Base-by-base conservation (phyloP, 148 eudicot species). In the Tetragonia tetragonoides region DNA sequence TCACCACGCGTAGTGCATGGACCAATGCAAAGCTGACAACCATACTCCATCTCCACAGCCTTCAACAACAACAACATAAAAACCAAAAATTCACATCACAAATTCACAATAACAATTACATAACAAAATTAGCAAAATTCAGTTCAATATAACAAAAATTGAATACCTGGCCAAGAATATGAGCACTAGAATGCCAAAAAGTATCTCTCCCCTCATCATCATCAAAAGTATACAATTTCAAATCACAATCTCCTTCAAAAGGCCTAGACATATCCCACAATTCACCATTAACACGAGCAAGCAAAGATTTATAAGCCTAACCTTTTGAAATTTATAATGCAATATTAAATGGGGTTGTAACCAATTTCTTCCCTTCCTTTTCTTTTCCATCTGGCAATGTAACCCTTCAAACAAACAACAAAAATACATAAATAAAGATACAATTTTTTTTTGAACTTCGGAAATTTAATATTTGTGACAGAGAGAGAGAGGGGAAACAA, bases 181-280 rank as follows among this genome's bases (percentile, higher is more conserved):
- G 98, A 74, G 99, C 99, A 81, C 93, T 96, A 0, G 99, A 93
- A 72, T 93, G 98, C 99, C 99, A 96, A 40, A 96, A 90, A 23
- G 99, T 96, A 66, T 96, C 98, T 1, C 99, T 83, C 1, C 99
- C 99, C 81, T 93, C 92, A 44, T 93, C 95, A 51, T 80, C 78
- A 3, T 96, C 99, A 74, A 96, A 96, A 7, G 84, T 91, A 74
- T 85, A 96, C 51, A 96, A 77, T 79, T 83, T 85, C 28, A 96
- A 86, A 24, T 91, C 85, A 67, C 95, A 93, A 23, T 96, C 98
- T 0, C 86, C 88, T 87, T 93, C 99, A 41, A 96, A 84, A 1
- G 98, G 97, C 81, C 99, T 87, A 7, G 71, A 38, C 99, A 96
- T 93, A 68, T 96, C 99, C 99, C 99, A 96, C 14, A 93, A 80